Evolutionary conservation across 2,329 filamentous ascomycete genomes (phyloP).

Genomic region (Tolypocladium guangdongense): DNA sequence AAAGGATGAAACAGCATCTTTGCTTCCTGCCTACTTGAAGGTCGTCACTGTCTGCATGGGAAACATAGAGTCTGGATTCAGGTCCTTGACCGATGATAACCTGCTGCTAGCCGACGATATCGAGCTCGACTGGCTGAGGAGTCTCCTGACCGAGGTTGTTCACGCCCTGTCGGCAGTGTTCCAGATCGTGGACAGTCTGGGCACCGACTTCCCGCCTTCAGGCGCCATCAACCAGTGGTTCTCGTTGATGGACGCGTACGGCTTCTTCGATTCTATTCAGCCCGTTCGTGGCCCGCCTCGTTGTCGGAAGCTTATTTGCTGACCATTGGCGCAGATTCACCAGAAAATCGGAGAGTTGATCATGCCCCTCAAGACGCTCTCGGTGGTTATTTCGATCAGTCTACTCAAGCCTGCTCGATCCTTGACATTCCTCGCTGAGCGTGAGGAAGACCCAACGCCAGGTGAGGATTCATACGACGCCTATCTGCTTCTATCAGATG

Average conservation of each 20-base stretch:
- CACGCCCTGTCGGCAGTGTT: constrained; percentile 67
- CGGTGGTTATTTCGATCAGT: constrained; percentile 58
- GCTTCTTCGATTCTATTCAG: constrained; percentile 57
- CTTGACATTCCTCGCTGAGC: constrained; percentile 28
- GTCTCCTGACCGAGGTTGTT: constrained; percentile 57
- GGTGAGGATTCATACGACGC: constrained; percentile 30
- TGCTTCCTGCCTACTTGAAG: constrained; percentile 37
- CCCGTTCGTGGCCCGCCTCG: constrained; percentile 14
- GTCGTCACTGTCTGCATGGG: constrained; percentile 37
- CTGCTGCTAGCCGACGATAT: constrained; percentile 40
- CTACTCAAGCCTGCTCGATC: constrained; percentile 57
- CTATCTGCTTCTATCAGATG: constrained; percentile 59
- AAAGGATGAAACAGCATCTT: constrained; percentile 28
- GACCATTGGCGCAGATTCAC: constrained; percentile 18
- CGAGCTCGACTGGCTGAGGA: constrained; percentile 49
- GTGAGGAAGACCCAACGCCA: constrained; percentile 24
- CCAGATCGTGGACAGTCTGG: constrained; percentile 53
- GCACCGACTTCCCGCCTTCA: constrained; percentile 43
- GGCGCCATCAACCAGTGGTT: constrained; percentile 62
- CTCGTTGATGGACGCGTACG: constrained; percentile 53
- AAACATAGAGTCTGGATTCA: constrained; percentile 36
- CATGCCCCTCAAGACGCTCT: constrained; percentile 56
- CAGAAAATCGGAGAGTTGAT: constrained; percentile 39
- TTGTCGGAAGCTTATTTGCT: constrained; percentile 4
- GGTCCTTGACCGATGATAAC: constrained; percentile 37